These are phyloP conservation scores for Fragaria vesca DNA, from an alignment of 306 rosid species.

Conservation along the genomic window DNA sequence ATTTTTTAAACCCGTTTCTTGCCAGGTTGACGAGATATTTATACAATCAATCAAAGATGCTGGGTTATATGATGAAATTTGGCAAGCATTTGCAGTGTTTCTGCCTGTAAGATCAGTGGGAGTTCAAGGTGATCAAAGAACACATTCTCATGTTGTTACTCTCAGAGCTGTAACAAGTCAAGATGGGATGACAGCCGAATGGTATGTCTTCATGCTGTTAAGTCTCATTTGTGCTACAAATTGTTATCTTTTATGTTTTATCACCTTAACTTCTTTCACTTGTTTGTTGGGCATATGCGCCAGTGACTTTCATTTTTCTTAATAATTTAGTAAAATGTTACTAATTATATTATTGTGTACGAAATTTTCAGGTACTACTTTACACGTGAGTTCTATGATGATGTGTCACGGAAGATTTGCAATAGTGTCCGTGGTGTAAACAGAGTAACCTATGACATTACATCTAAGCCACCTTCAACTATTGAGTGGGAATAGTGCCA, in stretches of 20 bases:
- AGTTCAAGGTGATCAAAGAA: constrained; percentile 39
- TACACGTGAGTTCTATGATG: constrained; percentile 74
- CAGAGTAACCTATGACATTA: constrained; percentile 83
- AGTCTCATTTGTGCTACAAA: background rate
- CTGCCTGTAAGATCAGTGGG: constrained; percentile 76
- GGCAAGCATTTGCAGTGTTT: constrained; percentile 99
- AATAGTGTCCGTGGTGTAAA: constrained; percentile 86
- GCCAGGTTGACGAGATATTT: constrained; percentile 93
- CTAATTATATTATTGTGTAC: background rate
- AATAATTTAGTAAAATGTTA: background rate
- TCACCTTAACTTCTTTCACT: background rate
- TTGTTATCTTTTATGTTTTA: background rate
- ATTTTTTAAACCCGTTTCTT: background rate
- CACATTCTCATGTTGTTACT: constrained; percentile 93
- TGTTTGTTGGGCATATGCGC: background rate
- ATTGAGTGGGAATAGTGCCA: constrained; percentile 83
- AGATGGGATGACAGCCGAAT: constrained; percentile 99
- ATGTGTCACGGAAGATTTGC: constrained; percentile 84
- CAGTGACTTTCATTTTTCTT: background rate
- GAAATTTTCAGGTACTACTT: constrained; percentile 68
- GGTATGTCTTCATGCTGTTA: constrained; percentile 45
- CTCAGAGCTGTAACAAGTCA: constrained; percentile 97
- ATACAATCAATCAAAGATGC: constrained; percentile 88
- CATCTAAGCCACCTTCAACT: constrained; percentile 98
- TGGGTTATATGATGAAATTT: constrained; percentile 86